Conservation (phyloP, 2,329 filamentous ascomycete species). For the Periconia sp. region DNA sequence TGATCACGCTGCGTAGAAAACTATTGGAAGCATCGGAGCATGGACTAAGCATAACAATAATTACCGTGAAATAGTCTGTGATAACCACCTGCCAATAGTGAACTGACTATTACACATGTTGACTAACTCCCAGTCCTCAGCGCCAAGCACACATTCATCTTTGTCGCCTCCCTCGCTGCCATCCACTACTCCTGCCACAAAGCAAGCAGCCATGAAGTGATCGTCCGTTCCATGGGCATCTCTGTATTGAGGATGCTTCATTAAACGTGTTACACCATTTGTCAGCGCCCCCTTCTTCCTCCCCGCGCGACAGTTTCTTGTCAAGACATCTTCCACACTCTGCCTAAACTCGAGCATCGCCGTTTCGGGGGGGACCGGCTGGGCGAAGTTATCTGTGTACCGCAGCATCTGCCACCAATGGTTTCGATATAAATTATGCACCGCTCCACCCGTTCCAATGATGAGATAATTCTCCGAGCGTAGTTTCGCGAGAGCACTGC, state of each 20-base stretch:
- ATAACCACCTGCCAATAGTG: constrained; percentile 32
- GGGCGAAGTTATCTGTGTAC: constrained; percentile 68
- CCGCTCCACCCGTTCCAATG: constrained; percentile 65
- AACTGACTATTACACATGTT: constrained; percentile 45
- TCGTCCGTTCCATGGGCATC: constrained; percentile 74
- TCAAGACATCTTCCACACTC: constrained; percentile 65
- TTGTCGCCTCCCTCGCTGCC: constrained; percentile 15
- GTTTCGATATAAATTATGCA: constrained; percentile 75
- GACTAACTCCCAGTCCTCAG: constrained; percentile 41
- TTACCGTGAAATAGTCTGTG: too few species aligned
- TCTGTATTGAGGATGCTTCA: constrained; percentile 71
- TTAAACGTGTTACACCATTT: constrained; percentile 64
- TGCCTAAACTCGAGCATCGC: constrained; percentile 71
- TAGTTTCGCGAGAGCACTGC: constrained; percentile 62
- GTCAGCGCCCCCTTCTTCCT: constrained; percentile 54
- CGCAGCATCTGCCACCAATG: constrained; percentile 68
- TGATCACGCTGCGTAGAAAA: too few species aligned
- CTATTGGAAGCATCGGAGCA: too few species aligned
- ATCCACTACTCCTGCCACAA: constrained; percentile 61
- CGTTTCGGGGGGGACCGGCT: constrained; percentile 62
- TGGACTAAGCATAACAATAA: too few species aligned
- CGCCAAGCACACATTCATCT: constrained; percentile 33
- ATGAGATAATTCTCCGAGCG: constrained; percentile 63
- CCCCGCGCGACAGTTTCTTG: constrained; percentile 56
- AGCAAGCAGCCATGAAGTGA: constrained; percentile 71